Percentiles rank a stretch among this genome's conserved stretches.
phyloP scores from a whole-genome alignment of 176 grass and related monocot genomes.

The Bonia amplexicaulis region DNA sequence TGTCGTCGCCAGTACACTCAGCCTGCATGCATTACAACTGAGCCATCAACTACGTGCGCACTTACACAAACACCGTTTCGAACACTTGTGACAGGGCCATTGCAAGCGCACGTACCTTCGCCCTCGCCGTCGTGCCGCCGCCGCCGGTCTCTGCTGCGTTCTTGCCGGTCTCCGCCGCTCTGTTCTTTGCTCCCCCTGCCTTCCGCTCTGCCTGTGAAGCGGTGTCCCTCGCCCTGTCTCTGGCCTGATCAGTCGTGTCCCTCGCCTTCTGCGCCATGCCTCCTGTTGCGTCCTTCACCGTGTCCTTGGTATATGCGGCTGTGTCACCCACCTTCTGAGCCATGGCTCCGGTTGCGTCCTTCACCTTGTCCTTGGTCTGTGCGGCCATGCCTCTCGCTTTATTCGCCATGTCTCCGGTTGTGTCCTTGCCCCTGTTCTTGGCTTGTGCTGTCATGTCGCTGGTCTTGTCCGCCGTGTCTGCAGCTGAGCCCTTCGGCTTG shows the following conservation, averaged over 20 bases:
- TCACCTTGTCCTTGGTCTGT: conserved; percentile 13
- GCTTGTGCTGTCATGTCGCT: conserved; percentile 16
- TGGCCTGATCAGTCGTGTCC: not conserved
- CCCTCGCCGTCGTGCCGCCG: not conserved
- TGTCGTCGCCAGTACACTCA: not conserved
- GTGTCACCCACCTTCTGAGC: conserved; percentile 29
- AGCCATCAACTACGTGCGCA: conserved; percentile 16
- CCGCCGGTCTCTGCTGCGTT: not conserved
- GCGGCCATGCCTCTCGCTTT: not conserved
- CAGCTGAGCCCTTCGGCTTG: too few species aligned
- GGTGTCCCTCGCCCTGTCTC: not conserved
- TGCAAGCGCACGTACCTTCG: conserved; percentile 22
- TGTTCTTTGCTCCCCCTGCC: conserved; percentile 6
- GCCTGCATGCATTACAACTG: conserved; percentile 21
- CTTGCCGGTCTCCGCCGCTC: not conserved
- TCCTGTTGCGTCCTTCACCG: conserved; percentile 21
- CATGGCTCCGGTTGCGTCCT: conserved; percentile 25
- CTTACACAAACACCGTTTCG: not conserved
- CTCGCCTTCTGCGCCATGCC: conserved; percentile 6
- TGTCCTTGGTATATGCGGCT: conserved; percentile 11
- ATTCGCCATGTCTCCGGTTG: not conserved
- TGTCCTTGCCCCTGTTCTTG: not conserved
- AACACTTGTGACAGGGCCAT: not conserved
- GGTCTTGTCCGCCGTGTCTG: conserved; percentile 7
- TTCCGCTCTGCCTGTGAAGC: not conserved